These are phyloP conservation scores for Oryza glumipatula DNA, from an alignment of 176 grass and related monocot genomes.

Conservation along the genomic window DNA sequence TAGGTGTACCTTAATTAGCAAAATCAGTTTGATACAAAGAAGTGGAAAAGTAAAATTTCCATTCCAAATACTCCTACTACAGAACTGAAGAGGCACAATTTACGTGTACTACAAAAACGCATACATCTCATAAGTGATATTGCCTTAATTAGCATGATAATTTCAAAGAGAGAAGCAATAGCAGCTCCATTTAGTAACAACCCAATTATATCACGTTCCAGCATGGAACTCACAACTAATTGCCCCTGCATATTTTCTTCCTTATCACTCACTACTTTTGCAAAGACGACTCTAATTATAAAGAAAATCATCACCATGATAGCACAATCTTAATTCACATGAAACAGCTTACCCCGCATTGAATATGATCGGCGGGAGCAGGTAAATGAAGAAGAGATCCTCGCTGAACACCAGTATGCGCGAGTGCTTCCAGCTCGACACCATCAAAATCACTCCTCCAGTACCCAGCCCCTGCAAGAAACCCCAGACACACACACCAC, in stretches of 20 bases:
- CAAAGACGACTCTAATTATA: neutral
- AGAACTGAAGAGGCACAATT: neutral
- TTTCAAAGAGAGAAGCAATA: neutral
- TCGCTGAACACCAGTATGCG: conserved; percentile 72
- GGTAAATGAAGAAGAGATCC: conserved; percentile 85
- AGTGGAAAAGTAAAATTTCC: neutral
- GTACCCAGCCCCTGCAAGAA: conserved; percentile 65
- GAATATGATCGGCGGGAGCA: conserved; percentile 85
- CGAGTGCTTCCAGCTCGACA: conserved; percentile 60
- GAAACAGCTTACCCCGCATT: conserved; percentile 69
- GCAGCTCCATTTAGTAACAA: neutral
- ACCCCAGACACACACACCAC: neutral
- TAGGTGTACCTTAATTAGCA: neutral
- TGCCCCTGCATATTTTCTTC: neutral
- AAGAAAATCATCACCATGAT: neutral
- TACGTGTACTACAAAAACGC: neutral
- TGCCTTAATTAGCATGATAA: neutral
- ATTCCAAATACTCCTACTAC: neutral
- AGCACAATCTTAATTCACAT: neutral
- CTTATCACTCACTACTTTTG: neutral
- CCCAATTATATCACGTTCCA: neutral
- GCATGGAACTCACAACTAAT: neutral
- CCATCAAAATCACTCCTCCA: conserved; percentile 64
- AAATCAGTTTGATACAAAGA: neutral
- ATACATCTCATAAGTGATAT: no score